phyloP scores from a whole-genome alignment of 108 stramenopile species.

The Fistulifera solaris region DNA sequence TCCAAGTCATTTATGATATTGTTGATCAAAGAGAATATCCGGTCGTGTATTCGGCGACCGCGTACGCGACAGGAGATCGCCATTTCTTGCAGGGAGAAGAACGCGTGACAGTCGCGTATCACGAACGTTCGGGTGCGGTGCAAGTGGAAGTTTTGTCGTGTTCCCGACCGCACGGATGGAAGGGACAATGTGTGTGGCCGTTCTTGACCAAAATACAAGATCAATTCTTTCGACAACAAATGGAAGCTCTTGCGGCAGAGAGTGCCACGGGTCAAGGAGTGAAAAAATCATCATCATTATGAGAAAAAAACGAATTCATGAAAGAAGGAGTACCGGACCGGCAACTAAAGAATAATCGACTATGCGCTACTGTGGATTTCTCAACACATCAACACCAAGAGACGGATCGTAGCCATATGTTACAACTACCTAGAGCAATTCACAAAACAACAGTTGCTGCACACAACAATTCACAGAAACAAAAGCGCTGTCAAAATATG shows the following conservation, averaged over 20 bases:
- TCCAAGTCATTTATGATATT: slow-evolving; percentile 36
- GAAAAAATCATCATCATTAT: too few relatives aligned
- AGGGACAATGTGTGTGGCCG: slow-evolving; percentile 30
- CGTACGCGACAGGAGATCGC: slow-evolving; percentile 38
- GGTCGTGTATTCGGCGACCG: slow-evolving; percentile 22
- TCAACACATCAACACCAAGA: too few relatives aligned
- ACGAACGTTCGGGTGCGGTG: slow-evolving; percentile 23
- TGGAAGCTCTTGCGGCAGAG: slow-evolving; percentile 15
- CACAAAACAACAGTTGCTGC: too few relatives aligned
- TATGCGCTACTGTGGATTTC: too few relatives aligned
- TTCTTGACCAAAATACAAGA: slow-evolving; percentile 37
- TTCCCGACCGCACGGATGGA: slow-evolving; percentile 12
- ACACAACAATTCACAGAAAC: too few relatives aligned
- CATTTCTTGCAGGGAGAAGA: slow-evolving; percentile 49
- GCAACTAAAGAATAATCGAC: too few relatives aligned
- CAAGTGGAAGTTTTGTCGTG: slow-evolving; percentile 38
- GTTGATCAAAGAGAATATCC: slow-evolving; percentile 24
- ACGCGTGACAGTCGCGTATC: slow-evolving; percentile 34
- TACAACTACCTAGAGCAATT: too few relatives aligned
- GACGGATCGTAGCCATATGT: too few relatives aligned
- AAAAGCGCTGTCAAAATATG: too few relatives aligned
- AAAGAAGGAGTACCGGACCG: too few relatives aligned
- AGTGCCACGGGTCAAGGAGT: too few relatives aligned
- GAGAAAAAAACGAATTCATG: too few relatives aligned
- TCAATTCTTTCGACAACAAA: slow-evolving; percentile 34